A percentile compares a stretch with the other conserved stretches of the same genome.
phyloP scores from a whole-genome alignment of 129 eudicot genomes.

The Smallanthus sonchifolius region DNA sequence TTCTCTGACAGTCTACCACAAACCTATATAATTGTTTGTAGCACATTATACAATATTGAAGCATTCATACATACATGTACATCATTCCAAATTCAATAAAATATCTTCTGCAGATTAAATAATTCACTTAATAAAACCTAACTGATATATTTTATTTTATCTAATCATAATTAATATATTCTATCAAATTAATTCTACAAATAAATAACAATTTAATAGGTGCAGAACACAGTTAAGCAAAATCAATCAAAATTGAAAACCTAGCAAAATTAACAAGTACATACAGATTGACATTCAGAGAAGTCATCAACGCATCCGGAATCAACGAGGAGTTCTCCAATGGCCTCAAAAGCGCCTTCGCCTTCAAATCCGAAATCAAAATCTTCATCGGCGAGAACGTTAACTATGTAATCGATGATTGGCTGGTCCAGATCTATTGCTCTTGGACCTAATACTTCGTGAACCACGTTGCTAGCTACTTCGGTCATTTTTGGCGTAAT shows the following conservation, averaged over 20 bases:
- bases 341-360: conserved; percentile 85
- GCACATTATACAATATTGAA: not conserved
- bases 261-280: not conserved
- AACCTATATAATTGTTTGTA: conserved; percentile 41
- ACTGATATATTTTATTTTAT: too few species aligned
- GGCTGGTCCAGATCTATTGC: conserved; percentile 77
- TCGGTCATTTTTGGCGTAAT: conserved; percentile 56
- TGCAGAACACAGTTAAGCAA: not conserved
- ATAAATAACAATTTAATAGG: not conserved
- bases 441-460: conserved; percentile 69
- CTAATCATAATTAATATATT: too few species aligned
- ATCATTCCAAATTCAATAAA: not conserved
- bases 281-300: conserved; percentile 77
- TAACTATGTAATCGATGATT: conserved; percentile 78
- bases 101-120: not conserved
- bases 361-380: conserved; percentile 92
- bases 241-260: not conserved
- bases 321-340: conserved; percentile 88
- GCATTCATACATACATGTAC: not conserved
- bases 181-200: not conserved
- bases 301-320: conserved; percentile 72
- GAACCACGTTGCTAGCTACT: conserved; percentile 80
- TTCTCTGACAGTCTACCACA: conserved; percentile 77
- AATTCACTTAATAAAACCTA: too few species aligned
- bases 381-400: conserved; percentile 95